Evolutionary conservation across 176 grass and related monocot genomes (phyloP).

Genomic region (Avena atlantica): DNA sequence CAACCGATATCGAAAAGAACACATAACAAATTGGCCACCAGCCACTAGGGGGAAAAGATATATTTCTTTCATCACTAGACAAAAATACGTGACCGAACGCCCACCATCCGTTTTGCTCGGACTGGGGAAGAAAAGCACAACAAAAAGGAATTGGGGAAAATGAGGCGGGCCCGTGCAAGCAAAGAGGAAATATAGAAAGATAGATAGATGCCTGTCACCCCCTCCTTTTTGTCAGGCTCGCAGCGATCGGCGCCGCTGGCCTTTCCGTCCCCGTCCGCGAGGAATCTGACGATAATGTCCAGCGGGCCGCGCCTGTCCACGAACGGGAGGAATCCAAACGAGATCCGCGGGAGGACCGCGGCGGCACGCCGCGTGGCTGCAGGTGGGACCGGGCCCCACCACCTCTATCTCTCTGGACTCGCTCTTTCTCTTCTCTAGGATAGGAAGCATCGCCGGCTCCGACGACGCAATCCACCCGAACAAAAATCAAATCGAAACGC

Average conservation of each 20-base stretch:
- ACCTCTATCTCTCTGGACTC: not conserved
- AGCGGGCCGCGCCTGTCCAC: not conserved
- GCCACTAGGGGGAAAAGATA: not conserved
- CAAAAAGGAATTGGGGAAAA: not conserved
- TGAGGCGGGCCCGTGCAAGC: not conserved
- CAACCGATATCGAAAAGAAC: too few relatives aligned
- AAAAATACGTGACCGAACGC: not conserved
- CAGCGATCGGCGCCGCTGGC: not conserved
- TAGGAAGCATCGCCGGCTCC: too few relatives aligned
- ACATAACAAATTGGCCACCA: not conserved
- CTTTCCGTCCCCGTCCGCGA: too few relatives aligned
- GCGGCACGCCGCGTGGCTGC: conserved; percentile 44
- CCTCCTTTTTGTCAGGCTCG: not conserved
- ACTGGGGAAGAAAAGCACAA: not conserved
- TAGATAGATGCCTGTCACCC: not conserved
- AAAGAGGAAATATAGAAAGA: not conserved
- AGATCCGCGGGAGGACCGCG: conserved; percentile 44
- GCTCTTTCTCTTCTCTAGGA: too few relatives aligned
- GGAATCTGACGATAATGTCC: not conserved
- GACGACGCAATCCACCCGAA: not conserved
- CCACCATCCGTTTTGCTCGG: not conserved
- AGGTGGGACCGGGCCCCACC: not conserved
- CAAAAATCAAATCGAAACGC: not conserved
- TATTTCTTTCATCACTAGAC: not conserved
- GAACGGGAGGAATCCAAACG: not conserved